Conservation (phyloP, 257 asterid species). For the Sherardia arvensis region DNA sequence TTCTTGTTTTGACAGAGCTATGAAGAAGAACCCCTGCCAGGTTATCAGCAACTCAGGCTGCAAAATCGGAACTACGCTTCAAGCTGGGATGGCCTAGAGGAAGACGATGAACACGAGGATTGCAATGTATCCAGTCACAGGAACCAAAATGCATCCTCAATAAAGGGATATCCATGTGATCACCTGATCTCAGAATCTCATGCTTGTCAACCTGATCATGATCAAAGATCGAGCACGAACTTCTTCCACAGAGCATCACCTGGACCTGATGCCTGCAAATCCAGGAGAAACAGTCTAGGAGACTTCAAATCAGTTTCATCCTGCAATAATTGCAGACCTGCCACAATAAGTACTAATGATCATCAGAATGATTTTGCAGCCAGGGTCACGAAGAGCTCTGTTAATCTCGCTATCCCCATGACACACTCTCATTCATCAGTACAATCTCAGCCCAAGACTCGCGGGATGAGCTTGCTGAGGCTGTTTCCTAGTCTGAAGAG, state of each 20-base stretch:
- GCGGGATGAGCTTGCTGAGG: conserved; percentile 57
- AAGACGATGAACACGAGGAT: conserved; percentile 22
- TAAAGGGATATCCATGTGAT: conserved; percentile 27
- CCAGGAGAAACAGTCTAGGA: conserved; percentile 58
- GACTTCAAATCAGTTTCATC: conserved; percentile 56
- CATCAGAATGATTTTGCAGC: conserved; percentile 31
- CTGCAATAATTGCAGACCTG: conserved; percentile 65
- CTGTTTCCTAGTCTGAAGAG: conserved; percentile 64
- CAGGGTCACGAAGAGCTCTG: conserved; percentile 36
- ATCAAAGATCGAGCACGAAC: conserved; percentile 33
- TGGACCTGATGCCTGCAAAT: conserved; percentile 28
- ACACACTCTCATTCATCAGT: conserved; percentile 65
- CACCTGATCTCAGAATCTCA: conserved; percentile 27
- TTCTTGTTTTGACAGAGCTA: conserved; percentile 45
- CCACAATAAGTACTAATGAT: conserved; percentile 31
- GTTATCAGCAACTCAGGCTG: conserved; percentile 40
- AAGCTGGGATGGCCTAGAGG: conserved; percentile 38
- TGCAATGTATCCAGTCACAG: conserved; percentile 35
- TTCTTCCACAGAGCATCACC: conserved; percentile 32
- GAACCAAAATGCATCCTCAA: conserved; percentile 39
- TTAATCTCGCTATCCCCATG: conserved; percentile 48
- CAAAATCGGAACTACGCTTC: conserved; percentile 44
- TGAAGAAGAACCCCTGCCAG: conserved; percentile 65
- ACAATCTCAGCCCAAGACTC: conserved; percentile 41
- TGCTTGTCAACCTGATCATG: conserved; percentile 29